Base-by-base conservation (phyloP, 306 rosid genomes). In the Fragaria nilgerrensis region DNA sequence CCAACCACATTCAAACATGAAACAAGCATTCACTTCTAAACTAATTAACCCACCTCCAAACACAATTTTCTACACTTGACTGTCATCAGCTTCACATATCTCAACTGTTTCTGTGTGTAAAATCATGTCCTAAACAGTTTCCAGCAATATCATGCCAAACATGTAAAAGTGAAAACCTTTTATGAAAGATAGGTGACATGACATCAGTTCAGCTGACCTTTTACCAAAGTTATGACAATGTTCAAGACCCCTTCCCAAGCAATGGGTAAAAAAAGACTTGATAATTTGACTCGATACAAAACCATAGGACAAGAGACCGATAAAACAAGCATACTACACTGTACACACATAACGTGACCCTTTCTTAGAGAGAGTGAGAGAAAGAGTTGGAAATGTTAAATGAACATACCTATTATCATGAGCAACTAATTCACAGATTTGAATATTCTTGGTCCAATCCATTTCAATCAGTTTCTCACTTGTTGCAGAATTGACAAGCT, bases 401-500 rank as follows among this genome's bases (percentile, higher is more conserved):
- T 9, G 16, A 37, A 20, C 52, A 73, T 83, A 94, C 98, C 97
- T 94, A 76, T 78, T 91, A 88, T 94, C 96, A 59, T 20, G 89
- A 80, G 96, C 93, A 74, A 92, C 96, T 82, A 90, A 76, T 86
- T 92, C 98, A 65, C 98, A 92, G 23, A 94, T 90, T 81, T 90
- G 86, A 85, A 94, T 94, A 82, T 92, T 94, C 80, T 90, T 92
- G 23, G 73, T 68, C 98, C 98, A 94, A 84, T 94, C 97, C 61
- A 90, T 84, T 81, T 94, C 98, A 34, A 82, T 62, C 70, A 92
- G 85, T 76, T 87, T 92, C 73, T 90, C 96, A 37, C 94, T 92
- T 39, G 98, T 94, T 34, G 98, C 98, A 62, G 87, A 84, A 74
- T 88, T 88, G 49, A 94, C 97, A 75, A 92, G 91, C 80, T 92